A percentile compares a stretch with the other conserved stretches of the same genome.
These are phyloP conservation scores for Colletotrichum gloeosporioides DNA, from an alignment of 2,329 filamentous ascomycete genomes.

Conservation along the genomic window DNA sequence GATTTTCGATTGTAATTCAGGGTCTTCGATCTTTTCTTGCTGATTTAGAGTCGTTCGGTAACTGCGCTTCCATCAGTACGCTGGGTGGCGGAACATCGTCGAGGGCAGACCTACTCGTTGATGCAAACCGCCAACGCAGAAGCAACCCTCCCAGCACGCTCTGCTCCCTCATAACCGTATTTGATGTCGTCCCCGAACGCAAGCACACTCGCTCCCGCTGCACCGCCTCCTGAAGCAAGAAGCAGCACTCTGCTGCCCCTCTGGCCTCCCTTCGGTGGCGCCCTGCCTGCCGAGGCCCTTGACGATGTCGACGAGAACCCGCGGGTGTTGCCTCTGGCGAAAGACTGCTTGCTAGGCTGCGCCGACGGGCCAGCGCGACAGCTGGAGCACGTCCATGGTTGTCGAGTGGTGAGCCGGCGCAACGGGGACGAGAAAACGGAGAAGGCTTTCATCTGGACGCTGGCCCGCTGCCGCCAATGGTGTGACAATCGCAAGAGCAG, in stretches of 20 bases:
- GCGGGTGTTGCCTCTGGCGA: conserved; percentile 23
- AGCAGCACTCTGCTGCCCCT: conserved; percentile 39
- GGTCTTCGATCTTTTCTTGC: conserved; percentile 65
- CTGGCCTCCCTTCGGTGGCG: background rate
- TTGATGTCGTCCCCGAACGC: conserved; percentile 74
- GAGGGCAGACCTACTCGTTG: conserved; percentile 69
- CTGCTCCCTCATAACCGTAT: conserved; percentile 75
- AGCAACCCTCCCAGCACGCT: conserved; percentile 81
- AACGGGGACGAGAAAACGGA: conserved; percentile 39
- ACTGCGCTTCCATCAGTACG: conserved; percentile 53
- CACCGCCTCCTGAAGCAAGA: conserved; percentile 57
- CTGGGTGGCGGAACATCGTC: background rate
- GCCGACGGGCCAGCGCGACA: conserved; percentile 36
- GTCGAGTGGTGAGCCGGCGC: conserved; percentile 41
- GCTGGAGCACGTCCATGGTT: conserved; percentile 51
- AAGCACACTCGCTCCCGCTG: conserved; percentile 50
- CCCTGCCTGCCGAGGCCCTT: background rate
- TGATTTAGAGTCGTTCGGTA: conserved; percentile 86
- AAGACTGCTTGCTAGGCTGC: conserved; percentile 33
- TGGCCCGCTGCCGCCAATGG: conserved; percentile 17
- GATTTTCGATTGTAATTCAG: conserved; percentile 68
- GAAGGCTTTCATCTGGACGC: conserved; percentile 47
- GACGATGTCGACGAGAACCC: conserved; percentile 33
- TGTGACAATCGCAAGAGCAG: conserved; percentile 5
- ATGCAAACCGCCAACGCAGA: conserved; percentile 80